Base-by-base conservation (phyloP, 2,329 filamentous ascomycete species). In the Talaromyces sp. region DNA sequence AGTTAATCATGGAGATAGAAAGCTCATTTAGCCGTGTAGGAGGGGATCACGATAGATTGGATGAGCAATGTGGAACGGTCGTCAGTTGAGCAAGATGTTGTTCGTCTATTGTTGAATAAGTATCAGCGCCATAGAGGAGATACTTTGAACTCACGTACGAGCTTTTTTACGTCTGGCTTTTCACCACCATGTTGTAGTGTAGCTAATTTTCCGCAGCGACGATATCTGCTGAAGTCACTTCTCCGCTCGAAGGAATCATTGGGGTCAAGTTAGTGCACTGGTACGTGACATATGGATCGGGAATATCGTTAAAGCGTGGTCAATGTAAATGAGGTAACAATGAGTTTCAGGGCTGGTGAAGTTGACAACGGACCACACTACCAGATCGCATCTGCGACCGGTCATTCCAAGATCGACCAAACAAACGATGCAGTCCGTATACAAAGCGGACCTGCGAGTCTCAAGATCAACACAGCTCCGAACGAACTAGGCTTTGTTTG, bases 1-100 rank as follows among this genome's bases (percentile, higher is more conserved):
- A 33, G 11, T 41, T 14, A 27, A 14, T 16, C n/a, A 56, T 37
- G 8, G 10, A 7, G n/a, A 50, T 48, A 16, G 9, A 24, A 35
- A 37, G 52, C 41, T 65, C 13, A 62, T 41, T n/a, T n/a, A 48
- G 22, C 37, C 5, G 24, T 56, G 19, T 63, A 77, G 75, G 75
- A 78, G 54, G 76, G 76, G 59, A 70, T 77, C 52, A 69, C 65
- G 16, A 74, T 78, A 64, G 77, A 78, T 61, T 79, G 77, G 77
- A 78, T 79, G 76, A 75, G 72, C 69, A 77, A 79, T 68, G 75
- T 78, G 41, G 77, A 79, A 66, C 69, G 76, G 67, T 50, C 74
- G 19, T 67, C 65, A 19, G 60, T 75, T 27, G 68, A 75, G 50
- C 68, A 74, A 16, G 72, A 76, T 54, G 68, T 72, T 2, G 77